Evolutionary conservation across 2,329 filamentous ascomycete species (phyloP), one percentile per base, ranked within the genome.

Genomic region (Apiospora koreana): DNA sequence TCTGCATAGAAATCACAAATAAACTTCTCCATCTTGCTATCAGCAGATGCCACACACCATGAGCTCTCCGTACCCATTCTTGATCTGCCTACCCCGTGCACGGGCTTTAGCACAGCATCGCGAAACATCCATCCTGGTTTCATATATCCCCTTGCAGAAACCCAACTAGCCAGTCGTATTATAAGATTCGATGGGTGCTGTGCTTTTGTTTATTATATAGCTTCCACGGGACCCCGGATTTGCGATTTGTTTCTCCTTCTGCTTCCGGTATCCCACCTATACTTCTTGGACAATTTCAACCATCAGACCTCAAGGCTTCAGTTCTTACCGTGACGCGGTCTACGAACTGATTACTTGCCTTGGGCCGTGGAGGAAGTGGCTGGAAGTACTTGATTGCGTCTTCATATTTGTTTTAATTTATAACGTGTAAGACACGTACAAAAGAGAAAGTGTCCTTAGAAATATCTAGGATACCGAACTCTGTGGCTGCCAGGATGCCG

Each of bases 61-160:
- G 54, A 38, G 54, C 31, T 38, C 21, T 62, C 21, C 28, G 31
- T 62, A 38, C 54, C 54, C 54, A 38, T 62, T 62, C 54, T 62
- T 62, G 54, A 62, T 62, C 54, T 23, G 31, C 54, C 28, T 62
- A 38, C 54, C 54, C 31, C 54, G 54, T 62, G 54, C 54, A 62
- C 54, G 54, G 54, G 38, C 54, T 62, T 18, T 38, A n/a, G 18
- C 9, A n/a, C 54, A 62, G 54, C 28, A 62, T 62, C 54, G 54
- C 54, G 54, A 62, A 62, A 62, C 54, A 38, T 62, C 9, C 54
- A 62, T 38, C 54, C 54, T 38, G 18, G 54, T 62, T 62, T 62
- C 54, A 62, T 38, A 62, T 62, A 28, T 62, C 54, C 54, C 54
- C 54, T 62, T 35, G 38, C 54, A 38, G 54, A n/a, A 62, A 35